phyloP scores from a whole-genome alignment of 2,329 filamentous ascomycete species.

The Fusarium agapanthi region DNA sequence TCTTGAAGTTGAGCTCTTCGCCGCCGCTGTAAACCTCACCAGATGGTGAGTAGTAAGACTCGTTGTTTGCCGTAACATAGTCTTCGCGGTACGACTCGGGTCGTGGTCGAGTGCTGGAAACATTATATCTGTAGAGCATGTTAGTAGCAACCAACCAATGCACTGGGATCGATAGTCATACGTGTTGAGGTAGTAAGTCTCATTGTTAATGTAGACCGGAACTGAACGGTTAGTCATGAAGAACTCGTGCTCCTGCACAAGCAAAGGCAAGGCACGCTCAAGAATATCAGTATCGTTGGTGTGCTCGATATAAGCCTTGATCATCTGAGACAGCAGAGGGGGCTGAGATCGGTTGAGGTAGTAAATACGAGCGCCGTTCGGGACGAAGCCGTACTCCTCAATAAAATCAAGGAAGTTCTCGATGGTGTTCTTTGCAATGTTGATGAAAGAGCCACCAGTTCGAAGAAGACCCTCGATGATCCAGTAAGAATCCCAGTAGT shows the following conservation, averaged over 20 bases:
- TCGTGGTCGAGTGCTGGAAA: constrained; percentile 70
- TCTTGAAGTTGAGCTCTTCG: constrained; percentile 58
- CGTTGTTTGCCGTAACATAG: constrained; percentile 71
- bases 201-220: constrained; percentile 54
- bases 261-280: constrained; percentile 66
- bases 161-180: constrained; percentile 45
- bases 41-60: constrained; percentile 66
- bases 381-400: constrained; percentile 71
- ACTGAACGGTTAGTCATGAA: constrained; percentile 70
- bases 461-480: constrained; percentile 72
- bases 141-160: not conserved
- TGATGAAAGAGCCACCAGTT: constrained; percentile 69
- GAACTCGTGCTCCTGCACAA: constrained; percentile 71
- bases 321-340: constrained; percentile 72
- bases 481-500: constrained; percentile 78
- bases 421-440: constrained; percentile 72
- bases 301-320: constrained; percentile 69
- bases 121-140: constrained; percentile 58
- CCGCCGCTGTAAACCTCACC: constrained; percentile 67
- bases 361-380: constrained; percentile 73
- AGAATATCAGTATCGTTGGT: constrained; percentile 71
- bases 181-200: constrained; percentile 65
- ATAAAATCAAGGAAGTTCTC: constrained; percentile 76
- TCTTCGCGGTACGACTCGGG: constrained; percentile 75
- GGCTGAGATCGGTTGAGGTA: constrained; percentile 75